Evolutionary conservation across 1,284 basidiomycete genomes (phyloP), one percentile per base, ranked within the genome.

Genomic region (Cystobasidium pallidum): DNA sequence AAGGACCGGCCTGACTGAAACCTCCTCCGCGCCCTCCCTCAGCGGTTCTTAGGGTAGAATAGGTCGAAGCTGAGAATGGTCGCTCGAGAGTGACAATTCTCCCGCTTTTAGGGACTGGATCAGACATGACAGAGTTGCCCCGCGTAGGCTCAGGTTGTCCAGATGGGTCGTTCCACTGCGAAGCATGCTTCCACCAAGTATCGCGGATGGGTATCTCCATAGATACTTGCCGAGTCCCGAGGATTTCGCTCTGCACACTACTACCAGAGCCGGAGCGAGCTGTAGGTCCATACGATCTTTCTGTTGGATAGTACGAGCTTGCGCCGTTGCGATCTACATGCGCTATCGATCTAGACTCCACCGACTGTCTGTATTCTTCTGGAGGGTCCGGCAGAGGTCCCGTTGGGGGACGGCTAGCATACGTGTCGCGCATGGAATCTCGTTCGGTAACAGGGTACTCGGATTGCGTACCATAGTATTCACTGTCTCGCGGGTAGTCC

Each of bases 121-220:
- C 62, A 41, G 47, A 57, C 54, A 57, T 39, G 45, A 47, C 47
- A n/a, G 43, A 34, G 21, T 26, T 4, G 17, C 39, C 45, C 34
- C 32, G 45, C n/a, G 3, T 3, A 24, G 28, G 7, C 15, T 28
- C 45, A 21, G 45, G 19, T 4, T 34, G 51, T 2, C 11, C 59
- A 30, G 26, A 32, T n/a, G 61, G 28, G 19, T 63, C 41, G 21
- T 71, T 49, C 68, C 68, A 71, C 30, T 64, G 59, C 13, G 68
- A 71, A 30, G 43, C 41, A 43, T 58, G 68, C 51, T 71, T 57
- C 68, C 68, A 71, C 68, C 68, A 71, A 36, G 30, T 71, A 30
- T 63, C 59, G 28, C 59, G 59, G 3, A 59, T 21, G 24, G 28
- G 28, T 15, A 71, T 41, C 26, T 71, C 68, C 24, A 64, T 32